Evolutionary conservation across 2,329 filamentous ascomycete genomes (phyloP).

Genomic region (Fusarium hainanense): DNA sequence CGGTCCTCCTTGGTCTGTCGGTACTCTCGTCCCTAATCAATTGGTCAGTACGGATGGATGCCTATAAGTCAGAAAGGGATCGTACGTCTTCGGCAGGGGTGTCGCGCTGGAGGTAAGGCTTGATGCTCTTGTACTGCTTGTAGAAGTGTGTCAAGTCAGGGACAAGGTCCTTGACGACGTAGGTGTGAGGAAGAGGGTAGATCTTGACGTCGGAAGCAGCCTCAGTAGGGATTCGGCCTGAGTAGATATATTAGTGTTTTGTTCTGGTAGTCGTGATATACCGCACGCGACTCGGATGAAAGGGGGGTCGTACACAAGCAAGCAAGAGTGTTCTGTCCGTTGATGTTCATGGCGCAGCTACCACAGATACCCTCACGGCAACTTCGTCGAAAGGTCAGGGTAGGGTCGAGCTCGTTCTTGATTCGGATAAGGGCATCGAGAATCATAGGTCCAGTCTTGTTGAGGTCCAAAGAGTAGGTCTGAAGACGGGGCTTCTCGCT

Average conservation of each 20-base stretch:
- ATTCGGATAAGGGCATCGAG: constrained; percentile 96
- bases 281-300: constrained; percentile 41
- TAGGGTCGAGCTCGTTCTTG: constrained; percentile 99
- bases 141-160: constrained; percentile 99
- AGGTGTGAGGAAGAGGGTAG: constrained; percentile 98
- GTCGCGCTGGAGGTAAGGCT: constrained; percentile 95
- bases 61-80: constrained; percentile 1
- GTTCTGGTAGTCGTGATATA: constrained; percentile 32
- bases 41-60: constrained; percentile 14
- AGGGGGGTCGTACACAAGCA: constrained; percentile 79
- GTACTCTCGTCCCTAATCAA: constrained; percentile 83
- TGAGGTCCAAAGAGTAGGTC: constrained; percentile 92
- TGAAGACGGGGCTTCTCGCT: constrained; percentile 96
- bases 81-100: constrained; percentile 83
- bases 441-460: constrained; percentile 99
- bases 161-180: constrained; percentile 98
- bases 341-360: constrained; percentile 99
- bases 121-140: constrained; percentile 99
- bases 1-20: constrained; percentile 92
- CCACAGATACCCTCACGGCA: constrained; percentile 99
- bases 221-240: constrained; percentile 93
- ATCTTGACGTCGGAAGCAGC: constrained; percentile 85
- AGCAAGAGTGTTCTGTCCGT: constrained; percentile 96
- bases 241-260: constrained; percentile 28
- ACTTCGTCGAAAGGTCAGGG: constrained; percentile 92